These are phyloP conservation scores for Nothomitra cinnamomea DNA, from an alignment of 2,329 filamentous ascomycete species.

Conservation along the genomic window DNA sequence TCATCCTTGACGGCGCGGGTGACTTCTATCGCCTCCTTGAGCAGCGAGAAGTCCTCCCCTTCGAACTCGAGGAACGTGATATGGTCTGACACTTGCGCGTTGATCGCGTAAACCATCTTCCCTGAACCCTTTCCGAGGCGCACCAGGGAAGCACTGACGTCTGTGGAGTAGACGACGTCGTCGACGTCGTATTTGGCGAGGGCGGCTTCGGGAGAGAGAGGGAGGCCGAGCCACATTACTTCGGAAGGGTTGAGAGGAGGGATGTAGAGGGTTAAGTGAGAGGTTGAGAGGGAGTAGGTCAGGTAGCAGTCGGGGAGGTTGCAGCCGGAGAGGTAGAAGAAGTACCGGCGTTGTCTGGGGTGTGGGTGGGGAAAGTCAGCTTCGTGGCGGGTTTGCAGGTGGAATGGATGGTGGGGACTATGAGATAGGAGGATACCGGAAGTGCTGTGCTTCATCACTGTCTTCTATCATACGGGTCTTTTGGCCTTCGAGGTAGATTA, in stretches of 20 bases:
- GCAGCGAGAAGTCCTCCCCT: slow-evolving; percentile 37
- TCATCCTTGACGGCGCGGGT: slow-evolving; percentile 56
- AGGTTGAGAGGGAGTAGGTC: slow-evolving; percentile 59
- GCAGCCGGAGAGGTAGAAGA: slow-evolving; percentile 88
- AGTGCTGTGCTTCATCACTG: slow-evolving; percentile 67
- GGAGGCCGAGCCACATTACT: slow-evolving; percentile 87
- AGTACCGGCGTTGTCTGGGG: slow-evolving; percentile 67
- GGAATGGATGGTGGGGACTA: background rate
- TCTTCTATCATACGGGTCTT: slow-evolving; percentile 72
- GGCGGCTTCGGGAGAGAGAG: slow-evolving; percentile 60
- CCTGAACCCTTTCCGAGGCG: slow-evolving; percentile 14
- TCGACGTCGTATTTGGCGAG: slow-evolving; percentile 67
- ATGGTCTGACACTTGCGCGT: slow-evolving; percentile 55
- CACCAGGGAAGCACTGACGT: slow-evolving; percentile 58
- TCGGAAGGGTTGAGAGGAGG: slow-evolving; percentile 74
- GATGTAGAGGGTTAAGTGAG: slow-evolving; percentile 72
- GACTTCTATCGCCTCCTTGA: slow-evolving; percentile 49
- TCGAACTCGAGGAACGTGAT: slow-evolving; percentile 56
- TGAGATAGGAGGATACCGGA: slow-evolving; percentile 38
- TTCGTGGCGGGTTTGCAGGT: background rate
- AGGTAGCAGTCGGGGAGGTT: slow-evolving; percentile 64
- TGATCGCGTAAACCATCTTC: slow-evolving; percentile 55
- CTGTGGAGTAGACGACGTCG: slow-evolving; percentile 50
- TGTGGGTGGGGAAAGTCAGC: slow-evolving; percentile 5
- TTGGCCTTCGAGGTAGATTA: slow-evolving; percentile 79